Percentiles rank a stretch among this genome's conserved stretches.
phyloP scores from a whole-genome alignment of 164 flowering plant species.

The Euptelea pleiosperma region DNA sequence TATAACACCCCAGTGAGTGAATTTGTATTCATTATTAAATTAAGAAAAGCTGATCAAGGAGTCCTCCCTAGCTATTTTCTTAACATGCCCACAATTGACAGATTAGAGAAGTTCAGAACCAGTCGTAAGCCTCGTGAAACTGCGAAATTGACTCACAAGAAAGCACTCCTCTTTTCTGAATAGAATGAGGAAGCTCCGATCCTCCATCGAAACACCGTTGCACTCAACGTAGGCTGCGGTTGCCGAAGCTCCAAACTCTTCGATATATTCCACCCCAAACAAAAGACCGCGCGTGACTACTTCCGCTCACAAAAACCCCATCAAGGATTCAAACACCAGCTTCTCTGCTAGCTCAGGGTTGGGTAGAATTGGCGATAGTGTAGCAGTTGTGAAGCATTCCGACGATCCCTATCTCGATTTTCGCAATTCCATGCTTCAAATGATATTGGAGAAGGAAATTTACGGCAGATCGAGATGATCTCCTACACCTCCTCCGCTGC shows the following conservation, averaged over 20 bases:
- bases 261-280: constrained; percentile 38
- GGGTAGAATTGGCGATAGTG: constrained; percentile 32
- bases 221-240: constrained; percentile 49
- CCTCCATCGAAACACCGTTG: constrained; percentile 31
- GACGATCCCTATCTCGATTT: constrained; percentile 57
- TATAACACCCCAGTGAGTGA: no score
- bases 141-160: background rate
- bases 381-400: constrained; percentile 57
- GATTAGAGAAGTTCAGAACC: background rate
- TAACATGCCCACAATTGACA: constrained; percentile 29
- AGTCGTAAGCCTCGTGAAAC: constrained; percentile 2
- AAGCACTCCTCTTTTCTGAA: constrained; percentile 18
- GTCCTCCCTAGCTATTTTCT: background rate
- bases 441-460: constrained; percentile 56
- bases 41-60: no score
- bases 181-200: constrained; percentile 26
- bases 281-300: constrained; percentile 18
- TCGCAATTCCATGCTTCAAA: constrained; percentile 56
- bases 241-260: constrained; percentile 49
- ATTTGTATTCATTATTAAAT: no score
- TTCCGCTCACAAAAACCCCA: constrained; percentile 7
- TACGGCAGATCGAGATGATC: constrained; percentile 39
- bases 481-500: constrained; percentile 52
- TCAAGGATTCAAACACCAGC: constrained; percentile 22
- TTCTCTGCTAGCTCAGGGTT: constrained; percentile 18